phyloP scores from a whole-genome alignment of 306 rosid genomes.

The Pyrus bretschneideri region DNA sequence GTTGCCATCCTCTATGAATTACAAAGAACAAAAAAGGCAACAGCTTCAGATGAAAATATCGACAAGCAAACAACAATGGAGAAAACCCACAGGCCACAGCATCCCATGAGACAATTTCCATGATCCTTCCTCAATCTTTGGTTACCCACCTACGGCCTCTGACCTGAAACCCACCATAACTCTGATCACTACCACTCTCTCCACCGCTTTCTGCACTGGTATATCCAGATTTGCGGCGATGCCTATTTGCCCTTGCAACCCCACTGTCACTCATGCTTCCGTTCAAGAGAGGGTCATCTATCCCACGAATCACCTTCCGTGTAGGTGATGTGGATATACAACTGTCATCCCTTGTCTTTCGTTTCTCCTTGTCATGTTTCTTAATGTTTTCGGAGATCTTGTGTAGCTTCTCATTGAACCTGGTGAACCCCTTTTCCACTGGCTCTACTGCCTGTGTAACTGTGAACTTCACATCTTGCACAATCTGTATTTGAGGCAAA shows the following conservation, averaged over 20 bases:
- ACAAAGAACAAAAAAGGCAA: background rate
- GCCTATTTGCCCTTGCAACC: conserved; percentile 63
- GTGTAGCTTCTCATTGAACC: conserved; percentile 72
- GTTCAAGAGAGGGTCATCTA: conserved; percentile 82
- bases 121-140: conserved; percentile 48
- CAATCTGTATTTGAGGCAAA: conserved; percentile 54
- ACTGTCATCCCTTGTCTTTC: conserved; percentile 84
- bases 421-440: conserved; percentile 85
- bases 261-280: conserved; percentile 88
- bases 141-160: conserved; percentile 90
- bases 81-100: background rate
- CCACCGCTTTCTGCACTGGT: conserved; percentile 93
- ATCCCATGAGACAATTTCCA: background rate
- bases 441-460: conserved; percentile 97
- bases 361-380: conserved; percentile 73
- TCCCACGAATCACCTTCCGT: conserved; percentile 79
- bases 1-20: background rate
- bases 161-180: conserved; percentile 65
- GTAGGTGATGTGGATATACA: conserved; percentile 48
- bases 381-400: conserved; percentile 81
- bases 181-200: conserved; percentile 88
- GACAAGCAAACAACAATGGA: background rate
- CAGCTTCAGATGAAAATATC: background rate
- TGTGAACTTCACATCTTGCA: conserved; percentile 83
- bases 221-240: conserved; percentile 66